These are phyloP conservation scores for Naganishia vaughanmartiniae DNA, from an alignment of 768 basidiomycete species.

Conservation along the genomic window DNA sequence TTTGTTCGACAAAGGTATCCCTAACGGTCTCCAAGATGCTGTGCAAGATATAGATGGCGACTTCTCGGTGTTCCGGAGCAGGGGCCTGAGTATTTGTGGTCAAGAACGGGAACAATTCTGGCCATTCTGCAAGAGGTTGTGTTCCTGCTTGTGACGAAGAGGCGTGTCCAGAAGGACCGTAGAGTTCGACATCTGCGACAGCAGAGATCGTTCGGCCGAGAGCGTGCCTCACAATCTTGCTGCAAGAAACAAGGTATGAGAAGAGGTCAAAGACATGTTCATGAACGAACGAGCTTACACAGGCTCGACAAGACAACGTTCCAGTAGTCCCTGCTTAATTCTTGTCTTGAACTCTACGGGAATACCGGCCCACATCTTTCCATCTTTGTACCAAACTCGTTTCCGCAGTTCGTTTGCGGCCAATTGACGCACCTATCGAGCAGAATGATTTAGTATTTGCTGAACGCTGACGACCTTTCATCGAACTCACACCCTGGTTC, in stretches of 20 bases:
- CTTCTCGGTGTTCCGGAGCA: conserved; percentile 76
- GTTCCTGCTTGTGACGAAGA: conserved; percentile 25
- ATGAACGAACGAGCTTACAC: conserved; percentile 58
- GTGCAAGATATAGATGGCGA: conserved; percentile 74
- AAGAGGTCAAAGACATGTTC: conserved; percentile 2
- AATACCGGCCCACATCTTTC: conserved; percentile 75
- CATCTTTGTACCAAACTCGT: conserved; percentile 75
- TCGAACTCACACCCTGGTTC: conserved; percentile 69
- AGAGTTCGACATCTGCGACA: conserved; percentile 84
- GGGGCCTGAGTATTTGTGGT: conserved; percentile 70
- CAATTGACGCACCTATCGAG: conserved; percentile 81
- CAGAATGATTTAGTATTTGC: neutral
- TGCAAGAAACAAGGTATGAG: conserved; percentile 49
- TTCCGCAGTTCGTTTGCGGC: conserved; percentile 96
- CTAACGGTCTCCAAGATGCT: conserved; percentile 88
- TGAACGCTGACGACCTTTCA: neutral
- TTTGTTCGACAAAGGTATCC: conserved; percentile 72
- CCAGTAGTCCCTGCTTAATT: conserved; percentile 80
- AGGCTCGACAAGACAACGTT: conserved; percentile 71
- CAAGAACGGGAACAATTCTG: conserved; percentile 81
- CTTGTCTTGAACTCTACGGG: conserved; percentile 67
- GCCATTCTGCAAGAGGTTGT: conserved; percentile 59
- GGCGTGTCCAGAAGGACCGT: conserved; percentile 35
- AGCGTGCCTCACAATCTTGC: conserved; percentile 86
- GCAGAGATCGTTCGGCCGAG: conserved; percentile 88